Base-by-base conservation (phyloP, 192 early-diverging fungal species). In the Borealophlyctis nickersoniae region DNA sequence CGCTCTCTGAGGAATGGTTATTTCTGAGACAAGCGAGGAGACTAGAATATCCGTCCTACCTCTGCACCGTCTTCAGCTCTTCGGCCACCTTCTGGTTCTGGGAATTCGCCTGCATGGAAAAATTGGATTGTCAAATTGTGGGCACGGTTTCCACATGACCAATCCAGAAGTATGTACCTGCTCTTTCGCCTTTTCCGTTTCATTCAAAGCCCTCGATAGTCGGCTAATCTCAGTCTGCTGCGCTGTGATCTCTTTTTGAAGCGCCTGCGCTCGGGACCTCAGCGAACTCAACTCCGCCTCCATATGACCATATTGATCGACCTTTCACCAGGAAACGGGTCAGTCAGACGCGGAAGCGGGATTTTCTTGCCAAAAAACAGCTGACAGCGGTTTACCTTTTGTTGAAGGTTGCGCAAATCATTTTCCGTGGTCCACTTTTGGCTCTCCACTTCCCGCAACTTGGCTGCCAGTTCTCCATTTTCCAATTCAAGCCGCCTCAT, bases 1-100 rank as follows among this genome's bases (percentile, higher is more conserved):
- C 78, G 70, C 62, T 82, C 80, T 24, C 66, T 63, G 9, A 22
- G 7, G 1, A 48, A 65, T 22, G 30, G 23, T 39, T 23, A 53
- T 27, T 7, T 11, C 5, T 9, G 58, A 50, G 5, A 26, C 5
- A 50, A 50, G 5, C 11, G 19, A 50, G 5, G 53, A 5, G 22
- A 16, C 22, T 54, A 7, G 14, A 13, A 54, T 24, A 28, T 54
- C 11, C 7, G 53, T 9, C 14, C 22, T 54, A 13, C 52, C 14
- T n/a, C 19, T 22, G 26, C 52, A 13, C 13, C 52, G 33, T 29
- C 0, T 59, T 49, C 24, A 68, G 55, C 30, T 71, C 58, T 52
- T 51, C 28, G 35, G 11, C 16, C n/a, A n/a, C n/a, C n/a, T n/a
- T n/a, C n/a, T n/a, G n/a, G n/a, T n/a, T n/a, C n/a, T n/a, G n/a